Percentiles rank a stretch among this genome's conserved stretches.
Conservation (phyloP, 495 filamentous ascomycete species). For the Pseudomonodictys pantanalensis region DNA sequence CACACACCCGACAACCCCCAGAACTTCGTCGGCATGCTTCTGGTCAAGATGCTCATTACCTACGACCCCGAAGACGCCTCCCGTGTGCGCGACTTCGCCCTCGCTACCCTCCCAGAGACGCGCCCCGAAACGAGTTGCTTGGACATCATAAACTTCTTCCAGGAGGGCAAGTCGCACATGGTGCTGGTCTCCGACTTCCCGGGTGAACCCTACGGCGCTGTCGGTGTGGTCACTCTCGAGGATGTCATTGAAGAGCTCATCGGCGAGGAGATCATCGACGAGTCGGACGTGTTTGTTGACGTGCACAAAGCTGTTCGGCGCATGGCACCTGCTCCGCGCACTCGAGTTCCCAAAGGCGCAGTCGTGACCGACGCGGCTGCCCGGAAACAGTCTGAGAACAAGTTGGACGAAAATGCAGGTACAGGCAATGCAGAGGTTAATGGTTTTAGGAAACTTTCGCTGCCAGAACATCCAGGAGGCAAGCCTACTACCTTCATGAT, state of each 20-base stretch:
- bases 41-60: slow-evolving; percentile 97
- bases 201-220: slow-evolving; percentile 80
- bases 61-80: slow-evolving; percentile 93
- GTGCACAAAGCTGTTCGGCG: slow-evolving; percentile 95
- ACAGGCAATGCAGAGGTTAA: not conserved
- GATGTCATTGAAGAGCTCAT: slow-evolving; percentile 98
- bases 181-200: slow-evolving; percentile 89
- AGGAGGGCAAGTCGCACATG: slow-evolving; percentile 99
- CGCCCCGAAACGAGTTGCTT: slow-evolving; percentile 91
- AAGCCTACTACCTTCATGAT: slow-evolving; percentile 50
- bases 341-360: slow-evolving; percentile 57
- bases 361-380: slow-evolving; percentile 41
- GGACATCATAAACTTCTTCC: slow-evolving; percentile 99
- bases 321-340: slow-evolving; percentile 62
- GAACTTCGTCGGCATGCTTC: slow-evolving; percentile 94
- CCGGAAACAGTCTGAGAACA: slow-evolving; percentile 5
- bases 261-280: slow-evolving; percentile 78
- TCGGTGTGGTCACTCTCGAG: slow-evolving; percentile 92
- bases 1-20: slow-evolving; percentile 75
- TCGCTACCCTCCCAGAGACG: slow-evolving; percentile 93
- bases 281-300: slow-evolving; percentile 95
- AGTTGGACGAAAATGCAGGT: not conserved
- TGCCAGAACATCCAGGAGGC: slow-evolving; percentile 3
- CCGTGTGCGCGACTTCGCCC: slow-evolving; percentile 78
- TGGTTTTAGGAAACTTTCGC: slow-evolving; percentile 11